Evolutionary conservation across 2,329 filamentous ascomycete genomes (phyloP), one percentile per base, ranked within the genome.

Genomic region (Alternaria sp.): DNA sequence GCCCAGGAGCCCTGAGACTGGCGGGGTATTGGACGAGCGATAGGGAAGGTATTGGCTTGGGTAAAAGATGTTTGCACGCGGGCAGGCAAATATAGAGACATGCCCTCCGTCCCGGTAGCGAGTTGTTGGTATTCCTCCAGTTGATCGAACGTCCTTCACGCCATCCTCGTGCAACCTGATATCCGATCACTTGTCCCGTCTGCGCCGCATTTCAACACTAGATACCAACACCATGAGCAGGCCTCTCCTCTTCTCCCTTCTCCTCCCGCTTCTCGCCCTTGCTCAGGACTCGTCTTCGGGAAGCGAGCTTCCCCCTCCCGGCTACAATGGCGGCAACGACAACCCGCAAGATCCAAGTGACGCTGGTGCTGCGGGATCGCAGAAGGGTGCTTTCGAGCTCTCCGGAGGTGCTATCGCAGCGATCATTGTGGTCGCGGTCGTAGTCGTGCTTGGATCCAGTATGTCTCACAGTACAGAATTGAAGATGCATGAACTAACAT

Each of bases 361-460:
- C 62, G 85, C 86, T 34, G 92, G 91, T 24, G 91, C 91, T 16
- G 85, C 87, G 38, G 91, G 92, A 18, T 78, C 83, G 16, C 86
- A 84, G 62, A 83, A 83, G 22, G 85, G 86, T 6, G 86, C 85
- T 16, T 84, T 91, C 66, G 82, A 82, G 38, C 79, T 95, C 22
- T 92, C 90, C 2, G 87, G 83, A 38, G 90, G 89, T 20, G 91
- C 86, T 14, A 81, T 93, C 70, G 84, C 92, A 59, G 91, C 91
- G 48, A 93, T 95, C 67, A 88, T 92, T 12, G 86, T 93, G 4
- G 90, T 93, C 5, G 86, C 87, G 9, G 87, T 92, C 8, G 85
- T 88, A 36, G 81, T 93, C 18, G 80, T 76, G 1, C 59, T 75
- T 9, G 75, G 91, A 59, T 91, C 91, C 77, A 86, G 91, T 94